Evolutionary conservation across 2,329 filamentous ascomycete genomes (phyloP).

Genomic region (Stagonosporopsis vannaccii): DNA sequence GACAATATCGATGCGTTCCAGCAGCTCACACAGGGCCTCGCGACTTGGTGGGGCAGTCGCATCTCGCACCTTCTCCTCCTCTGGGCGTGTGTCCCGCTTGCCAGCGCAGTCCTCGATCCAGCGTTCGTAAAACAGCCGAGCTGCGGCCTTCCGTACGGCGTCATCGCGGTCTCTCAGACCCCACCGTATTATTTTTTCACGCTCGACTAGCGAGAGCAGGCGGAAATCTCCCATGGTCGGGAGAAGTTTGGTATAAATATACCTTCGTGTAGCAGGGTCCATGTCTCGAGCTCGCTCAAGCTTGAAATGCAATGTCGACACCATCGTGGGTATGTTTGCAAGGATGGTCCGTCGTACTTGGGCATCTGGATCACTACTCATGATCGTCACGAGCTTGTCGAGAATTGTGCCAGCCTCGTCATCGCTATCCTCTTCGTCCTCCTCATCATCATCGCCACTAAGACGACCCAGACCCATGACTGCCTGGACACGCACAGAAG

Average conservation of each 20-base stretch:
- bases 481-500: conserved; percentile 89
- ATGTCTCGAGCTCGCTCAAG: conserved; percentile 90
- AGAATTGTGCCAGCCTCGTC: conserved; percentile 74
- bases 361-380: conserved; percentile 93
- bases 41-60: conserved; percentile 60
- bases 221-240: conserved; percentile 93
- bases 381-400: conserved; percentile 82
- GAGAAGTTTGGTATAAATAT: conserved; percentile 85
- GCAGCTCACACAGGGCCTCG: conserved; percentile 84
- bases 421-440: conserved; percentile 70
- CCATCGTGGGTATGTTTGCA: conserved; percentile 86
- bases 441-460: conserved; percentile 69
- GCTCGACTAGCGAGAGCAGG: conserved; percentile 89
- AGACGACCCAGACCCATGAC: conserved; percentile 88
- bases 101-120: conserved; percentile 97
- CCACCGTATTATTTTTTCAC: conserved; percentile 95
- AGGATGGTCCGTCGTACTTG: conserved; percentile 90
- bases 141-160: conserved; percentile 89
- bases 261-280: conserved; percentile 81
- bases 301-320: conserved; percentile 82
- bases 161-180: conserved; percentile 93
- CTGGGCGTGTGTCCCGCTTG: conserved; percentile 65
- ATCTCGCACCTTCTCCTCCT: conserved; percentile 60
- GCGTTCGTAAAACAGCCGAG: conserved; percentile 87
- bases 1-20: conserved; percentile 92